Evolutionary conservation across 371 early-diverging fungal species (phyloP).

Genomic region (Dichotomocladium elegans): DNA sequence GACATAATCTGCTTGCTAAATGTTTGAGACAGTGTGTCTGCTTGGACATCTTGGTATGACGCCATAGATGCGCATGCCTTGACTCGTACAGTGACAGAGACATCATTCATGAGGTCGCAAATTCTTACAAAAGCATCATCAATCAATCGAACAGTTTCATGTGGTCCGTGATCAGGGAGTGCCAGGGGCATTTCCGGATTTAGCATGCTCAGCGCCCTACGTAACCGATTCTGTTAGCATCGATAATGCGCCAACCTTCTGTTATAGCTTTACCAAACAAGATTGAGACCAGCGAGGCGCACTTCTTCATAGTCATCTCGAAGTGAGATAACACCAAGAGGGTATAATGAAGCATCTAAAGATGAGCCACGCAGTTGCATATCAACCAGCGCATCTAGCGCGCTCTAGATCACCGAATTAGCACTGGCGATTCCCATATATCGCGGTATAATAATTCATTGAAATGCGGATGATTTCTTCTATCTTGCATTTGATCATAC

Average conservation of each 20-base stretch:
- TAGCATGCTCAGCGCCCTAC: conserved; percentile 41
- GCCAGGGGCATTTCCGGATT: conserved; percentile 48
- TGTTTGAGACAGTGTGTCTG: conserved; percentile 60
- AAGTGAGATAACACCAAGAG: conserved; percentile 53
- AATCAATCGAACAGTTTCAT: conserved; percentile 58
- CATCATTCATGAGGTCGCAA: conserved; percentile 77
- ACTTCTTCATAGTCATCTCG: conserved; percentile 71
- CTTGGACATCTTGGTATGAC: conserved; percentile 57
- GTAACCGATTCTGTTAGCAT: not conserved
- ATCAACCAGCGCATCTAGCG: conserved; percentile 47
- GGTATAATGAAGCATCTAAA: conserved; percentile 50
- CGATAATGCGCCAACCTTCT: conserved; percentile 12
- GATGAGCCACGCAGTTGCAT: conserved; percentile 50
- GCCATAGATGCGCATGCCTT: conserved; percentile 68
- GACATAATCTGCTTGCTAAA: conserved; percentile 80
- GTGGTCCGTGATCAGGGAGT: conserved; percentile 32
- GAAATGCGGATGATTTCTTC: not conserved
- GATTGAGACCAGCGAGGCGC: conserved; percentile 59
- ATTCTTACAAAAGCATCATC: conserved; percentile 75
- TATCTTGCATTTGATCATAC: conserved; percentile 13
- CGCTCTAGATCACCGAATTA: conserved; percentile 29
- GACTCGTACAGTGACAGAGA: conserved; percentile 60
- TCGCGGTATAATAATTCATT: too few relatives aligned
- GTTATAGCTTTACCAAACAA: conserved; percentile 45
- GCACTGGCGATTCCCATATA: too few relatives aligned